These are phyloP conservation scores for Wickerhamomyces kurtzmanii DNA, from an alignment of 805 yeast genomes.

Conservation along the genomic window DNA sequence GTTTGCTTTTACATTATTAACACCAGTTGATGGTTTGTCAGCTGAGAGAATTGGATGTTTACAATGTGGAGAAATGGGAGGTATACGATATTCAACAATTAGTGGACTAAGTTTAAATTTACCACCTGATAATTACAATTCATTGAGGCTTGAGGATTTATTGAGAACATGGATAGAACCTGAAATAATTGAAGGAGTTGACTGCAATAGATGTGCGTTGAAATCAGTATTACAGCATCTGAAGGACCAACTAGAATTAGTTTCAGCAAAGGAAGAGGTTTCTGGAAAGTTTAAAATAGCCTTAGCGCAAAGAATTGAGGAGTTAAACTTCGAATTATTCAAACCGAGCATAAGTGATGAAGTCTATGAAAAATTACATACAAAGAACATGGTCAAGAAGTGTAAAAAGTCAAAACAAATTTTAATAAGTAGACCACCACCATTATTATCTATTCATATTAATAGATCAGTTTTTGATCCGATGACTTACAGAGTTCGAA, in stretches of 20 bases:
- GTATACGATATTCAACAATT: slow-evolving; percentile 72
- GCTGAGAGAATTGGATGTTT: slow-evolving; percentile 89
- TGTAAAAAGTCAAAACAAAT: slow-evolving; percentile 81
- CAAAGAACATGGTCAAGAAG: slow-evolving; percentile 64
- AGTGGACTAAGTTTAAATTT: slow-evolving; percentile 67
- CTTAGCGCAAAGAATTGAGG: slow-evolving; percentile 34
- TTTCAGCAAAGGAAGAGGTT: slow-evolving; percentile 11
- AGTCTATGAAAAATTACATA: slow-evolving; percentile 61
- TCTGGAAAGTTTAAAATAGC: slow-evolving; percentile 21
- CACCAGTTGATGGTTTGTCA: slow-evolving; percentile 87
- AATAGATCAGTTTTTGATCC: slow-evolving; percentile 93
- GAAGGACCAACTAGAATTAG: slow-evolving; percentile 22
- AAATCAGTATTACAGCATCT: slow-evolving; percentile 46
- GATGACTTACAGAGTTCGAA: slow-evolving; percentile 69
- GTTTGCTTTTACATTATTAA: slow-evolving; percentile 48
- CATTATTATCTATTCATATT: slow-evolving; percentile 74
- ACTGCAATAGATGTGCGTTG: slow-evolving; percentile 89
- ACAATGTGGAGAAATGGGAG: slow-evolving; percentile 89
- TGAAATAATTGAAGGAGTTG: slow-evolving; percentile 87
- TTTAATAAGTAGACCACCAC: slow-evolving; percentile 72
- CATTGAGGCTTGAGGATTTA: slow-evolving; percentile 38
- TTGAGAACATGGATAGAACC: slow-evolving; percentile 62
- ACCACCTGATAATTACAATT: slow-evolving; percentile 37
- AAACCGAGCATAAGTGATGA: slow-evolving; percentile 74
- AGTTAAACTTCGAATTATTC: slow-evolving; percentile 41